Base-by-base conservation (phyloP, 2,329 filamentous ascomycete genomes). In the Ceratocystis colombiana region DNA sequence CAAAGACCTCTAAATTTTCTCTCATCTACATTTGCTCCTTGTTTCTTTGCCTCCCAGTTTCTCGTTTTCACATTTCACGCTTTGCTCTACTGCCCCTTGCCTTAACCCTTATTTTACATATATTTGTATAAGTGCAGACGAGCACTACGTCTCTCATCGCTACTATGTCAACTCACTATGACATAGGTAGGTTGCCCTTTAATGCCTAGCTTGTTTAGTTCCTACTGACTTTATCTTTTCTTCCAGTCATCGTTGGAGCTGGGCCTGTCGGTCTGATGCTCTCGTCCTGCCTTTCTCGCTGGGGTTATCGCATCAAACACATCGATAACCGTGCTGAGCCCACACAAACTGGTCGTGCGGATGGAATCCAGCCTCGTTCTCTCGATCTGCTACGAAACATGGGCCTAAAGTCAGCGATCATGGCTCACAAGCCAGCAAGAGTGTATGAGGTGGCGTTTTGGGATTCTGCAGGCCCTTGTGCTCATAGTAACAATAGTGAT, bases 221-320 rank as follows among this genome's bases (percentile, higher is more conserved):
- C 6, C 20, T 22, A 22, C 20, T 2, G 57, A 17, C 82, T 25
- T 4, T 22, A 12, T 15, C 22, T 15, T 25, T 6, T 25, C 30
- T 53, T 30, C 63, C 67, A 84, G 90, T 96, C 71, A 91, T 96
- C 70, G 82, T 96, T 66, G 92, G 92, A 70, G 92, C 92, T 66
- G 92, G 92, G 17, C 92, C 92, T 3, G 90, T 92, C 50, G 92
- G 92, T 66, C 83, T 96, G 67, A 86, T 95, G 77, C 82, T 96
- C 28, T 94, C 90, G 7, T 91, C 91, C 37, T 93, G 89, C 73
- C 82, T 96, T 69, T 89, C 90, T 68, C 82, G 91, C 78, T 96
- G 91, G 90, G 92, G 92, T 22, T 96, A 96, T 80, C 90, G 85
- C 75, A 90, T 96, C 76, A 96, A 93, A 79, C 90, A 96, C 77